These are phyloP conservation scores for Beauveria australis DNA, from an alignment of 2,329 filamentous ascomycete genomes.

Conservation along the genomic window DNA sequence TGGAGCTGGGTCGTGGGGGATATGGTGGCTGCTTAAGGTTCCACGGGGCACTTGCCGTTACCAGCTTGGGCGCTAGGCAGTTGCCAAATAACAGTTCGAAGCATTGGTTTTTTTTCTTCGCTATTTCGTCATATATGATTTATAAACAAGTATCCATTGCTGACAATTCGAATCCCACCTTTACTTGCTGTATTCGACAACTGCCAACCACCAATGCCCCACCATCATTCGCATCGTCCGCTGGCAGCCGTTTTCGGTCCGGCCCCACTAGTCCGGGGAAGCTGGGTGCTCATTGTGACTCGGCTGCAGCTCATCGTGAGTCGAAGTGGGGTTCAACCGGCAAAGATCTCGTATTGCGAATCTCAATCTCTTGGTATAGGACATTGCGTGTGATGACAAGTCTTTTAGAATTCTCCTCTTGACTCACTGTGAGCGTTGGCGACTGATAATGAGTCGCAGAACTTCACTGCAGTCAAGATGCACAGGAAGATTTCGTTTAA, in stretches of 20 bases:
- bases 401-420: background rate
- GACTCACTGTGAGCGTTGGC: background rate
- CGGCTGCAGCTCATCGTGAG: background rate
- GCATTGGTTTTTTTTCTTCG: no score
- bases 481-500: background rate
- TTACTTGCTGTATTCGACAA: no score
- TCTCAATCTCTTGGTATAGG: background rate
- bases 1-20: no score
- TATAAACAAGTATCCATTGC: no score
- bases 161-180: no score
- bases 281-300: background rate
- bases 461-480: background rate
- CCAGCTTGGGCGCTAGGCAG: no score
- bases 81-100: no score
- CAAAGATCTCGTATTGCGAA: background rate
- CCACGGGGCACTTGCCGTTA: no score
- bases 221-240: background rate
- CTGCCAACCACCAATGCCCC: no score
- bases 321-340: background rate
- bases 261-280: constrained; percentile 1
- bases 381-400: background rate
- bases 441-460: background rate
- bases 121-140: no score
- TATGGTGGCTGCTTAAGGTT: no score
- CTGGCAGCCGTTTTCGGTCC: background rate